These are phyloP conservation scores for Akanthomyces dipterigenus DNA, from an alignment of 2,329 filamentous ascomycete genomes.

Conservation along the genomic window DNA sequence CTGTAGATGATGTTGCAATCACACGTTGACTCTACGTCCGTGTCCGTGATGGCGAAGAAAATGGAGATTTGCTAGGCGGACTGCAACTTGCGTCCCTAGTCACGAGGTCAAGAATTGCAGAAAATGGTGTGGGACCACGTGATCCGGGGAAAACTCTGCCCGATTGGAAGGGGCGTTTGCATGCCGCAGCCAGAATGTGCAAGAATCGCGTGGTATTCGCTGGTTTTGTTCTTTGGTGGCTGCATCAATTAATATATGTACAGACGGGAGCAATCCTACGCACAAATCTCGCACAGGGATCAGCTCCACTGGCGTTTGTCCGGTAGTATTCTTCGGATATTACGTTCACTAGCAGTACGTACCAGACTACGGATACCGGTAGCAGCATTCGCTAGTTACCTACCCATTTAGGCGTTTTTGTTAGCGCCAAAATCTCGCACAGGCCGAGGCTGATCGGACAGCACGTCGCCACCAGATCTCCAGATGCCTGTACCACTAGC, in stretches of 20 bases:
- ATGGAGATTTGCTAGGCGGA: no score
- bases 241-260: not conserved
- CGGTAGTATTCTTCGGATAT: not conserved
- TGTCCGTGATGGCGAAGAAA: not conserved
- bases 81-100: not conserved
- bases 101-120: not conserved
- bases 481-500: no score
- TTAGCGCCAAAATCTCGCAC: not conserved
- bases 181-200: not conserved
- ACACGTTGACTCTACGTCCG: not conserved
- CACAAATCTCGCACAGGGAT: slow-evolving; percentile 8
- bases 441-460: not conserved
- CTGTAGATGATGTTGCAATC: not conserved
- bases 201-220: not conserved
- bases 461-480: not conserved
- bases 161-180: no score
- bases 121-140: not conserved
- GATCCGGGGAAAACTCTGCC: not conserved
- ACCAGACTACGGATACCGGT: no score
- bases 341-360: no score
- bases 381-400: no score
- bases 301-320: not conserved
- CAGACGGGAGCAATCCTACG: not conserved
- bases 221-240: not conserved
- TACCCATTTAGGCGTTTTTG: not conserved